Evolutionary conservation across 345 rosid species (phyloP), one percentile per base, ranked within the genome.

Genomic region (Eucalyptus pauciflora): DNA sequence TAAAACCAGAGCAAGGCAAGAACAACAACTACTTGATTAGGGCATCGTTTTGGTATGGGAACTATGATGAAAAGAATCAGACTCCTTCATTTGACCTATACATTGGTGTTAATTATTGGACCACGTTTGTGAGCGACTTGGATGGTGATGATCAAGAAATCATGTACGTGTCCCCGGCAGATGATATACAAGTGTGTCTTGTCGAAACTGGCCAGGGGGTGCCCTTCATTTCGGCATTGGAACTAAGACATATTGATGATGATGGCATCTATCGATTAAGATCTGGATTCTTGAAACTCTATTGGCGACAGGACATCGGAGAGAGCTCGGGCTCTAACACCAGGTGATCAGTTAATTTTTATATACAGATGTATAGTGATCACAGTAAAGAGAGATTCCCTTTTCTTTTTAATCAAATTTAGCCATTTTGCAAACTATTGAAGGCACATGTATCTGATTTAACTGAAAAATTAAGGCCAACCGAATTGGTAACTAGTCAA

Each of bases 221-320:
- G 22, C 96, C 97, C 86, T 95, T 96, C 86, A 93, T 95, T 43
- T 93, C 94, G 4, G 93, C 91, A 31, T 86, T 95, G 89, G 96
- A 96, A 87, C 80, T 94, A 9, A 46, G 86, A 54, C 87, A n/a
- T 27, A 3, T 27, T 13, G 69, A 60, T 60, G 69, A 62, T 27
- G 17, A 27, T 27, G 31, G 16, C 31, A 27, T 27, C 69, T 62
- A 62, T 6, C 16, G 33, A 27, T 0, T 62, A 1, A 1, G 0
- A 29, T 62, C 16, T 13, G 16, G 69, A 27, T 62, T 62, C 16
- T 62, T 62, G 31, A 2, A 27, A 60, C 16, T 0, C 0, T 0
- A 6, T 29, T 0, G 0, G 3, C 71, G 37, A 29, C 0, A 5
- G 4, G 33, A 62, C 69, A 62, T 62, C 4, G 33, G 69, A 29